These are phyloP conservation scores for Lepidium aucheri DNA, from an alignment of 345 rosid species.

Conservation along the genomic window DNA sequence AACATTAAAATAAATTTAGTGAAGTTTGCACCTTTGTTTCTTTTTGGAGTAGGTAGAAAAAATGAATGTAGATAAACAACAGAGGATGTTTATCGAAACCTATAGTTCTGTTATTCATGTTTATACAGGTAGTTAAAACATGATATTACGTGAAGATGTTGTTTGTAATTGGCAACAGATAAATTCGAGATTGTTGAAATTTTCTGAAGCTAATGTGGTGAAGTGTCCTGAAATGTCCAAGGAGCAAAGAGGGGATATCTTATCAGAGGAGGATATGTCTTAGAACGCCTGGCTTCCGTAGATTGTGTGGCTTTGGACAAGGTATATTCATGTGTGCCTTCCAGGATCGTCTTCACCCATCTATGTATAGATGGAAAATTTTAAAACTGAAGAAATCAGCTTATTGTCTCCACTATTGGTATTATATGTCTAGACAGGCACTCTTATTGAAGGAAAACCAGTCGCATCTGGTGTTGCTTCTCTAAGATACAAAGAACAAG, in stretches of 20 bases:
- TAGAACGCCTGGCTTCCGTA: slow-evolving; percentile 78
- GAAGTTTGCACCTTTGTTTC: neutral
- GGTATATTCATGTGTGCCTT: slow-evolving; percentile 32
- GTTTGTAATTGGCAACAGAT: neutral
- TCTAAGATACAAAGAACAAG: slow-evolving; percentile 44
- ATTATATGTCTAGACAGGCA: slow-evolving; percentile 64
- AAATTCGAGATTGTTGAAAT: neutral
- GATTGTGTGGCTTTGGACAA: slow-evolving; percentile 81
- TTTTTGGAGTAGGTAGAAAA: neutral
- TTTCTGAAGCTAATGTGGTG: slow-evolving; percentile 7
- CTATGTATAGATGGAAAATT: neutral
- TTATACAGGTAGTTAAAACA: neutral
- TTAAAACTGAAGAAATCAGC: neutral
- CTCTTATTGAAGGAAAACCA: slow-evolving; percentile 93
- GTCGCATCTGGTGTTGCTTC: slow-evolving; percentile 67
- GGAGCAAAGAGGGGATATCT: slow-evolving; percentile 96
- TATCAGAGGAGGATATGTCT: slow-evolving; percentile 93
- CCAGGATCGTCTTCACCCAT: neutral
- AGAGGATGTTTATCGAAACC: neutral
- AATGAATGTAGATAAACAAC: slow-evolving; percentile 6
- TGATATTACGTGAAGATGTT: neutral
- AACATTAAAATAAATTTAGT: neutral
- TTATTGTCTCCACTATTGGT: neutral
- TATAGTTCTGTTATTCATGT: slow-evolving; percentile 10
- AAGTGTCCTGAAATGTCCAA: slow-evolving; percentile 30